Percentiles rank a stretch among this genome's conserved stretches.
phyloP scores from a whole-genome alignment of 2,329 filamentous ascomycete species.

The Clonostachys chloroleuca region DNA sequence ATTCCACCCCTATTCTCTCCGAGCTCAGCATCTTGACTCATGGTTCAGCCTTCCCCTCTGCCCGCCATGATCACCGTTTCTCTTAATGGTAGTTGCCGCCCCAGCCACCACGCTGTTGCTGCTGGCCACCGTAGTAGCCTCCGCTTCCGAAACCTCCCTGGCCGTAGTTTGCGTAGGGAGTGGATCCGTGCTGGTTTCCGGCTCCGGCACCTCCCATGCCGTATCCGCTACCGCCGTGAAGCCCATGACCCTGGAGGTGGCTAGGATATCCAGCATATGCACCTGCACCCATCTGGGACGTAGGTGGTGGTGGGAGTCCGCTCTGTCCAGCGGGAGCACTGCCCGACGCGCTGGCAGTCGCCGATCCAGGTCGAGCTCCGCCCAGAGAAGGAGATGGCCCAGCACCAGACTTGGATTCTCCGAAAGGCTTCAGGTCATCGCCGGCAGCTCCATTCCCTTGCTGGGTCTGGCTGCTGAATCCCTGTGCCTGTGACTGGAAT shows the following conservation, averaged over 20 bases:
- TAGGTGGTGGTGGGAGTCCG: constrained; percentile 52
- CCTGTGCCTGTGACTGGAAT: constrained; percentile 52
- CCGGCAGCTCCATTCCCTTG: constrained; percentile 27
- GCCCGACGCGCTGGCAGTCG: constrained; percentile 49
- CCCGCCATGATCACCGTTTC: constrained; percentile 5
- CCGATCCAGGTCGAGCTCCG: constrained; percentile 53
- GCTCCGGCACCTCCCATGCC: constrained; percentile 46
- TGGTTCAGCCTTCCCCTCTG: constrained; percentile 13
- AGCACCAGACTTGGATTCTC: constrained; percentile 46
- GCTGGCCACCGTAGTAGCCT: constrained; percentile 27
- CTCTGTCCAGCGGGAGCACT: constrained; percentile 41
- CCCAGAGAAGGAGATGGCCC: constrained; percentile 54
- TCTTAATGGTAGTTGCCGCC: constrained; percentile 51
- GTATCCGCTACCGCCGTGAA: constrained; percentile 51
- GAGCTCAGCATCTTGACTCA: too few species aligned
- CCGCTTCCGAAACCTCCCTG: constrained; percentile 41
- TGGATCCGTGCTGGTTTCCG: constrained; percentile 47
- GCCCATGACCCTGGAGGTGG: constrained; percentile 46
- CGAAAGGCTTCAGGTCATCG: constrained; percentile 57
- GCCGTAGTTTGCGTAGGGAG: constrained; percentile 49
- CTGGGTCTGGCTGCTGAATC: constrained; percentile 47
- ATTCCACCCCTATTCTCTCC: too few species aligned
- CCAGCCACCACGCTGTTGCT: constrained; percentile 27
- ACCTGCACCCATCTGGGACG: constrained; percentile 45
- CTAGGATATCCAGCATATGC: constrained; percentile 50